Base-by-base conservation (phyloP, 495 filamentous ascomycete genomes). In the Trichoderma asperelloides region DNA sequence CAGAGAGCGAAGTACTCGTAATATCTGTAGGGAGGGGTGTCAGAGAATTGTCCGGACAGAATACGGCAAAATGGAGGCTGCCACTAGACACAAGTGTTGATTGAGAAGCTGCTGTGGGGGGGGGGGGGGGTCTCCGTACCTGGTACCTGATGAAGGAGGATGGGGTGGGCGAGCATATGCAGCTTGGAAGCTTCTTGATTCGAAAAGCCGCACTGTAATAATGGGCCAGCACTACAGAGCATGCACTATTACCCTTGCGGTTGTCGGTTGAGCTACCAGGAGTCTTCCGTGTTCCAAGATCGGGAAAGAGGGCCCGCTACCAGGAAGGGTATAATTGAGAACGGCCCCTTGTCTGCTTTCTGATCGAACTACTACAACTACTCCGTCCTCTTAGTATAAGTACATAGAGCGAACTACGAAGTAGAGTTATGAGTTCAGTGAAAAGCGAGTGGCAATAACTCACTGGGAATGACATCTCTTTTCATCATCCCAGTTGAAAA, bases 1-100 rank as follows among this genome's bases (percentile, higher is more conserved):
- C 55, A 60, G 55, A 60, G n/a, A 30, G 0, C 55, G 16, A 25
- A 30, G 55, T 51, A 51, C 47, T 23, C 47, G 47, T 70, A 72
- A 77, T 78, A 78, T 77, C 78, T 79, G 76, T 77, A 75, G 78
- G 73, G 77, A 78, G 74, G 79, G 74, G 76, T 80, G 74, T 74
- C 75, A 78, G 80, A 81, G 76, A 76, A 79, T 77, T 75, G 75
- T 74, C 79, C 75, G 79, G 74, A 77, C 74, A 78, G 76, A 75
- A 77, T 79, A 79, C 78, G 77, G 78, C 76, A 70, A 72, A 70
- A 72, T 72, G 76, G 79, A 75, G 78, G 78, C 68, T 71, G 73
- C 78, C 74, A 77, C 74, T 72, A 74, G 71, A 75, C 74, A 74
- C 43, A 71, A 66, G 70, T 68, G 72, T 70, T 68, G 71, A 67